phyloP scores from a whole-genome alignment of 2,329 filamentous ascomycete genomes.

The Colletotrichum eleusines region DNA sequence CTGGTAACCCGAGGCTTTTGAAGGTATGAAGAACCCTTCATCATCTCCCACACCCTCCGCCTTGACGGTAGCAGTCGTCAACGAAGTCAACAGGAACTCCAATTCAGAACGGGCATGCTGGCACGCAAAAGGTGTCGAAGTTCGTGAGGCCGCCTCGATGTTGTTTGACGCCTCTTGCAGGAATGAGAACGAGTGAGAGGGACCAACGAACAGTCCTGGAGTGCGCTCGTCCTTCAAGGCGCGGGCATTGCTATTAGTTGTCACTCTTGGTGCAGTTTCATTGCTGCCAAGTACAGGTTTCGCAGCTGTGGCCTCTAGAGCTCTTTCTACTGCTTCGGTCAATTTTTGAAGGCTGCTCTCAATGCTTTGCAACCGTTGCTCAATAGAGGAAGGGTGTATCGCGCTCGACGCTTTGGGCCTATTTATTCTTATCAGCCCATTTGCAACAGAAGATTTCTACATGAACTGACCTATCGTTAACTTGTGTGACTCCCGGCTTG shows the following conservation, averaged over 20 bases:
- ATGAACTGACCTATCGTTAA: neutral
- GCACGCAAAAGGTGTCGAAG: neutral
- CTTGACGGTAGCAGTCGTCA: slow-evolving; percentile 9
- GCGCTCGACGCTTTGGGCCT: neutral
- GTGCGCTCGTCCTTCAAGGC: neutral
- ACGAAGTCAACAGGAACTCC: slow-evolving; percentile 7
- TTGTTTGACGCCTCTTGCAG: slow-evolving; percentile 6
- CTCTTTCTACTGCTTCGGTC: neutral
- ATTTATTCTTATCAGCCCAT: neutral
- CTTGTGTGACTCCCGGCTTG: neutral
- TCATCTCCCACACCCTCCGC: neutral
- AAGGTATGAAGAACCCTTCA: slow-evolving; percentile 2
- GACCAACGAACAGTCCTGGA: slow-evolving; percentile 6
- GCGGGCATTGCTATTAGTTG: no score
- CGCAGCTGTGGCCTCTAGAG: neutral
- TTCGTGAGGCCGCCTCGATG: neutral
- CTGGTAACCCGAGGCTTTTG: slow-evolving; percentile 14
- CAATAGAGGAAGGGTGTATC: neutral
- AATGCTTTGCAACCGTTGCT: slow-evolving; percentile 7
- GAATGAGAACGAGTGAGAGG: slow-evolving; percentile 18
- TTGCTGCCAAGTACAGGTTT: no score
- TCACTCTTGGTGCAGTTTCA: no score
- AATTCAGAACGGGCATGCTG: slow-evolving; percentile 10
- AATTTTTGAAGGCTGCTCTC: neutral
- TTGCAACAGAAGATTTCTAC: fast-evolving